These are phyloP conservation scores for Zygoascus sp. DNA, from an alignment of 1,139 yeast species.

Conservation along the genomic window DNA sequence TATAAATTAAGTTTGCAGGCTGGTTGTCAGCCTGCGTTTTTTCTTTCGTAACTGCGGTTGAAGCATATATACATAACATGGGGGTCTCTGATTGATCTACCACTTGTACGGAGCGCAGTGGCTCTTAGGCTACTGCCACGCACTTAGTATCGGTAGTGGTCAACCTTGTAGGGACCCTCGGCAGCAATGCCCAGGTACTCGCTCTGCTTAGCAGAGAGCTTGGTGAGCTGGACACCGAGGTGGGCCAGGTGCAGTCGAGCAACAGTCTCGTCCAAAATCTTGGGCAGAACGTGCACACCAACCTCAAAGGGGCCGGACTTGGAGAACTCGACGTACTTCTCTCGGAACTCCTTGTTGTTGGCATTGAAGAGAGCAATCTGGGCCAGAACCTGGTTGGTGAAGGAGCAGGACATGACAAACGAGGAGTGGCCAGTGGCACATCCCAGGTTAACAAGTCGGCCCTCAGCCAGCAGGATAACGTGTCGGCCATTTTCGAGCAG, in stretches of 20 bases:
- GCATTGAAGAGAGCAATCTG: slow-evolving; percentile 98
- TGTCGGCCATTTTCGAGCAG: slow-evolving; percentile 88
- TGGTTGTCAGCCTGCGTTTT: background rate
- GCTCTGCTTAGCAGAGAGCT: slow-evolving; percentile 76
- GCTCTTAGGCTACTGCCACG: background rate
- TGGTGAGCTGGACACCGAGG: slow-evolving; percentile 86
- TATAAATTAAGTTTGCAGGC: slow-evolving; percentile 3
- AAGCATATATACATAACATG: slow-evolving; percentile 20
- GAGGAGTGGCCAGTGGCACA: slow-evolving; percentile 99
- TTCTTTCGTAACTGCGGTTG: slow-evolving; percentile 17
- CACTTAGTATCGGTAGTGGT: slow-evolving; percentile 90
- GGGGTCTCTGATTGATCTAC: no score
- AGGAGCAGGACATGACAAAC: slow-evolving; percentile 98
- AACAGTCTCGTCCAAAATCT: slow-evolving; percentile 97
- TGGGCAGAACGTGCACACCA: slow-evolving; percentile 97
- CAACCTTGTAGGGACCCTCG: slow-evolving; percentile 98
- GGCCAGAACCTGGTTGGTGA: slow-evolving; percentile 99
- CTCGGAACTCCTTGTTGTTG: slow-evolving; percentile 74
- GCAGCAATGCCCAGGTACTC: slow-evolving; percentile 91
- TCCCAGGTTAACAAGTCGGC: slow-evolving; percentile 99
- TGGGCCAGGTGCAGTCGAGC: slow-evolving; percentile 96
- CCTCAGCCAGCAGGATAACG: slow-evolving; percentile 95
- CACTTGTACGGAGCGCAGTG: no score
- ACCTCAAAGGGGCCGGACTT: slow-evolving; percentile 86
- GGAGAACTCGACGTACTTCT: slow-evolving; percentile 81